Base-by-base conservation (phyloP, 2,329 filamentous ascomycete species). In the Bimuria novae-zelandiae region DNA sequence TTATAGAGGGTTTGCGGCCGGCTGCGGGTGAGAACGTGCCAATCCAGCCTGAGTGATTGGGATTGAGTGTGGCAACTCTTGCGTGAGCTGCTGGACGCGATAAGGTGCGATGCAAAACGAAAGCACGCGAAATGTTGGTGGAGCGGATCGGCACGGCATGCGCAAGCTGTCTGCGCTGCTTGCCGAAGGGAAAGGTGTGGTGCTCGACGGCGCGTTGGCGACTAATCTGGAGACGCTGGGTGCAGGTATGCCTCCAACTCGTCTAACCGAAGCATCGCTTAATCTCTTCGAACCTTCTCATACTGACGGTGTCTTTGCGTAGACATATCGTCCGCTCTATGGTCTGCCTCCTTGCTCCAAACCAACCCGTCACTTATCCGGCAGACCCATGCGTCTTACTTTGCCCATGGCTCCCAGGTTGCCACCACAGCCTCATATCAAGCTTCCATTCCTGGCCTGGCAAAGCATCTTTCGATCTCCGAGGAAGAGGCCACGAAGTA, bases 351-450 rank as follows among this genome's bases (percentile, higher is more conserved):
- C 40, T 63, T 76, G 7, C 71, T 80, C 2, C 57, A 66, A 35
- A 65, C 74, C 23, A 59, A 74, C n/a, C 75, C 78, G 0, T 57
- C 67, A 2, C 67, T 74, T 46, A 79, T 80, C 42, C 65, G 73
- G 43, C 57, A 70, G 56, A 72, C 79, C 4, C 78, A 80, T 60
- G 58, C 72, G 17, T 73, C 77, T 55, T 80, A 79, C 62, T 80
- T 68, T 62, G 58, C 63, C 6, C 70, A 76, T 10, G 77, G 78
- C 30, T 77, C 78, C n/a, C 68, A 77, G 45, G 64, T 80, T 23
- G 77, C 75, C 10, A 80, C 77, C 59, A 80, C 78, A 27, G 71
- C 77, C 4, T 77, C 73, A 12, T 80, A 80, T 55, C 78, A 80
- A 63, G 76, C 78, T 2, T 74, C 74, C n/a, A 60, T 73, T 6